A percentile compares a stretch with the other conserved stretches of the same genome.
These are phyloP conservation scores for Amylostereum chailletii DNA, from an alignment of 1,284 basidiomycete genomes.

Conservation along the genomic window DNA sequence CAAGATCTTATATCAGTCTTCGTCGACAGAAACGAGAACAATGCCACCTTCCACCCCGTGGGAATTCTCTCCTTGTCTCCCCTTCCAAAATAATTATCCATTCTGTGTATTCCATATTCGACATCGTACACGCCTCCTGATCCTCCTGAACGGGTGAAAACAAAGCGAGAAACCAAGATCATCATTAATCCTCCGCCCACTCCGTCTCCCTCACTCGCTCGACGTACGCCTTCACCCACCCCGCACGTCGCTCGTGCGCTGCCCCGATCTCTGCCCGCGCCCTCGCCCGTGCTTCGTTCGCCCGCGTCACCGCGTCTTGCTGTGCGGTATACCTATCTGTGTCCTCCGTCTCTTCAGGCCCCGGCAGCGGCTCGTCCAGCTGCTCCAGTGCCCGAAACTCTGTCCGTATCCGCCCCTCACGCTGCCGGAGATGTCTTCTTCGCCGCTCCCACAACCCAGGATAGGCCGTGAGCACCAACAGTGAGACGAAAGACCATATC, in stretches of 20 bases:
- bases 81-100: too few species aligned
- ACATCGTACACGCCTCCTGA: not conserved
- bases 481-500: conserved; percentile 40
- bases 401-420: conserved; percentile 61
- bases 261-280: conserved; percentile 33
- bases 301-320: conserved; percentile 19
- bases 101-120: not conserved
- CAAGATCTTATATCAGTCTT: not conserved
- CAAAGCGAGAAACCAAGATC: not conserved
- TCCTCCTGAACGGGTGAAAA: not conserved
- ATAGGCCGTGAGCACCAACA: conserved; percentile 57
- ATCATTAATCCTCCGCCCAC: conserved; percentile 54
- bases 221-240: conserved; percentile 60
- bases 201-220: conserved; percentile 54
- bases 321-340: conserved; percentile 12
- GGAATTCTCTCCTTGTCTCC: too few species aligned
- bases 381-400: conserved; percentile 48
- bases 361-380: conserved; percentile 16
- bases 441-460: conserved; percentile 72
- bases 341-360: conserved; percentile 26
- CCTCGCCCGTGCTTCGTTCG: conserved; percentile 21
- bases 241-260: conserved; percentile 41
- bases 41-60: not conserved
- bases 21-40: not conserved
- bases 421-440: conserved; percentile 43